Base-by-base conservation (phyloP, 2,329 filamentous ascomycete genomes). In the Scopulariopsis brevicaulis region DNA sequence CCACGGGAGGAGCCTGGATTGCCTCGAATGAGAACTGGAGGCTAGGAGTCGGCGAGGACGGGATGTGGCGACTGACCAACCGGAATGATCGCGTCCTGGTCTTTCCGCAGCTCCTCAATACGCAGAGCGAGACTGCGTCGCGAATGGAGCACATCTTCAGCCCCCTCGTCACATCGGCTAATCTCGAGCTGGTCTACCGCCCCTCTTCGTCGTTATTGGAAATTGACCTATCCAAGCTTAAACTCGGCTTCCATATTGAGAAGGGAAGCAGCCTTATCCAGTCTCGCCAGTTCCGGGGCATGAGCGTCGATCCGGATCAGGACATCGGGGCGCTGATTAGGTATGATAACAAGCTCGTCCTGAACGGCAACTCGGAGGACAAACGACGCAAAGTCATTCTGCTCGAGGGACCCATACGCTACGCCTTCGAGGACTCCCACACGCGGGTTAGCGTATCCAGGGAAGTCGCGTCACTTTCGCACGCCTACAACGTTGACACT, bases 251-350 rank as follows among this genome's bases (percentile, higher is more conserved):
- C 59, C 64, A 59, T 8, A 56, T 80, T 1, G 61, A 62, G 1
- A 18, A 58, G 1, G 64, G 67, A 0, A 61, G 64, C 0, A 56
- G 62, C 0, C 50, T 50, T 0, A 60, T 83, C 2, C 57, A 63
- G 20, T 83, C 76, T 1, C 73, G 71, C 6, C 74, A 84, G 58
- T 79, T 77, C 59, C 70, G 72, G 0, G 77, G 74, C 1, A 79
- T 81, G 73, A 61, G 64, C 0, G 63, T 85, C 2, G 78, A 82
- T 60, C 15, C 59, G 0, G 32, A 70, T 15, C 81, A 83, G 61
- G 63, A 65, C 2, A 63, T 82, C 1, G 76, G 71, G 0, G 74
- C 78, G 0, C 66, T 83, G 4, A 63, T 76, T 40, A 81, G 82
- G 0, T 68, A 84, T 0, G 34, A 62, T 1, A 77, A 69, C 63